Conservation (phyloP, 257 asterid genomes). For the Nicotiana paniculata region DNA sequence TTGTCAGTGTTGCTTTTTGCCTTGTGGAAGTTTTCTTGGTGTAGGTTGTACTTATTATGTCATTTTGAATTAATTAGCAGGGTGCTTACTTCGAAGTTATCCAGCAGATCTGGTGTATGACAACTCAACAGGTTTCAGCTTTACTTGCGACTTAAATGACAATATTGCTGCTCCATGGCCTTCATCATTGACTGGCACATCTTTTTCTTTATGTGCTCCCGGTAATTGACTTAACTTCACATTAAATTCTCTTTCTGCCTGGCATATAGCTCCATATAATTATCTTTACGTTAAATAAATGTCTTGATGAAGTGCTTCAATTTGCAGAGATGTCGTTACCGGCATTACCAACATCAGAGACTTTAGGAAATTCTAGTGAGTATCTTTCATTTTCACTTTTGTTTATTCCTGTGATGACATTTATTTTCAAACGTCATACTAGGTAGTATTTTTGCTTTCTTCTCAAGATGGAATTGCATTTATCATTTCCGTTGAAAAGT, state of each 20-base stretch:
- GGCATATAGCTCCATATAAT: not conserved
- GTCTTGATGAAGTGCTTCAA: not conserved
- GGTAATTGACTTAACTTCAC: constrained; percentile 40
- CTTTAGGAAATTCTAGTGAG: constrained; percentile 49
- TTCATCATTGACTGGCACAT: constrained; percentile 63
- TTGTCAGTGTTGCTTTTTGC: not conserved
- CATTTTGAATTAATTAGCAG: constrained; percentile 25
- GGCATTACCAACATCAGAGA: constrained; percentile 74
- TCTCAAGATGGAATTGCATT: not conserved
- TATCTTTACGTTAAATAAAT: not conserved
- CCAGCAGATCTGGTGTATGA: constrained; percentile 86
- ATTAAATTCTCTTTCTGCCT: not conserved
- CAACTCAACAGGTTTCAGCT: constrained; percentile 78
- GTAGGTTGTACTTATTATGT: not conserved
- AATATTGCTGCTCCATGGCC: constrained; percentile 99
- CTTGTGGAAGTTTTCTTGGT: constrained; percentile 1
- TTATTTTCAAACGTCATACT: not conserved
- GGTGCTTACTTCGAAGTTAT: constrained; percentile 81
- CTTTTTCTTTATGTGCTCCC: constrained; percentile 92
- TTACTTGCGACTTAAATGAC: constrained; percentile 84
- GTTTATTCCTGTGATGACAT: not conserved
- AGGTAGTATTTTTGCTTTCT: not conserved
- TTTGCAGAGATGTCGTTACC: constrained; percentile 96
- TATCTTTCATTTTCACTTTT: constrained; percentile 3
- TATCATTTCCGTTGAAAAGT: not conserved